These are phyloP conservation scores for Ciborinia camelliae DNA, from an alignment of 2,329 filamentous ascomycete species.

Conservation along the genomic window DNA sequence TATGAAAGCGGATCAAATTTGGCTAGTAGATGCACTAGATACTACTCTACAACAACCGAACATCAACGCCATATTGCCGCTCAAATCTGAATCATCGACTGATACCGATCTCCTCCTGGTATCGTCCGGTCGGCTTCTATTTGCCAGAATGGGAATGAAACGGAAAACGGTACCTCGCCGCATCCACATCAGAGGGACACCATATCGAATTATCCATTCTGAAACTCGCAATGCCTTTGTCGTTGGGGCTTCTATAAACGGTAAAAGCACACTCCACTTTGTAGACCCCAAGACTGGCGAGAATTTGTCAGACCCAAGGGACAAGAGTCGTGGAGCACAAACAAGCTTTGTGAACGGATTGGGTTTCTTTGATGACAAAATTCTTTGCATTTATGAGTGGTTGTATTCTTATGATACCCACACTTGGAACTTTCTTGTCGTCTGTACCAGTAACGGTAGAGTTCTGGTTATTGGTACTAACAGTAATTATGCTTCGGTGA, in stretches of 20 bases:
- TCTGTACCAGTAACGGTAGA: conserved; percentile 53
- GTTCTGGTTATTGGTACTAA: conserved; percentile 54
- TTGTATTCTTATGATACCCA: conserved; percentile 53
- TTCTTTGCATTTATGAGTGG: conserved; percentile 65
- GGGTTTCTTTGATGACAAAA: conserved; percentile 53
- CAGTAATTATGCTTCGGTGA: conserved; percentile 19
- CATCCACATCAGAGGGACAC: conserved; percentile 43
- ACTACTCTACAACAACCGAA: conserved; percentile 45
- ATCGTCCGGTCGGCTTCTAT: conserved; percentile 48
- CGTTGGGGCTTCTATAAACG: conserved; percentile 47
- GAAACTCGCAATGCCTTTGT: conserved; percentile 50
- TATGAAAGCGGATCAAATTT: conserved; percentile 42
- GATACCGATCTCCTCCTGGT: conserved; percentile 46
- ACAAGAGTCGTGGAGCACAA: conserved; percentile 41
- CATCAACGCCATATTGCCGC: conserved; percentile 47
- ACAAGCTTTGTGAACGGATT: conserved; percentile 54
- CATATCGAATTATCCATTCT: conserved; percentile 51
- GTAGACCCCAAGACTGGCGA: conserved; percentile 54
- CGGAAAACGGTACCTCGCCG: conserved; percentile 49
- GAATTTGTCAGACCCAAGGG: conserved; percentile 45
- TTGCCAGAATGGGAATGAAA: conserved; percentile 50
- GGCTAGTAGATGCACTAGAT: conserved; percentile 50
- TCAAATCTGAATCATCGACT: conserved; percentile 38
- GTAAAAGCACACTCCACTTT: conserved; percentile 51
- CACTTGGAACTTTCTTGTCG: conserved; percentile 60